Conservation (phyloP, 768 basidiomycete genomes). For the Rhizopogon vesiculosus region DNA sequence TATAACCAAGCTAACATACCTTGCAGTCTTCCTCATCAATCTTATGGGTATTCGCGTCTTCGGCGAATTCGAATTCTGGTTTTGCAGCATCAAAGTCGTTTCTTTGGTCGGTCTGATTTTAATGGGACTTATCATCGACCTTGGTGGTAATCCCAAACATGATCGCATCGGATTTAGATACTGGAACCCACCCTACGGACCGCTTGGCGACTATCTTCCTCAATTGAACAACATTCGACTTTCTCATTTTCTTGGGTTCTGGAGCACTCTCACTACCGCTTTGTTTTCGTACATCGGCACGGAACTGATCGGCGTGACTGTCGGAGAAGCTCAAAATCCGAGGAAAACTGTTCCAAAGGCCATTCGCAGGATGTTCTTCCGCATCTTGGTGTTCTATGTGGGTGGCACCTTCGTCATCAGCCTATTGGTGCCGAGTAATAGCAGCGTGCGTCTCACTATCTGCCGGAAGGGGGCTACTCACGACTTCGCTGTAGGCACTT, state of each 20-base stretch:
- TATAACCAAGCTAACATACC: not conserved
- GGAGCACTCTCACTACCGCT: constrained; percentile 25
- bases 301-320: constrained; percentile 34
- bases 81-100: constrained; percentile 42
- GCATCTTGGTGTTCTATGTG: constrained; percentile 27
- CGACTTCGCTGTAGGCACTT: constrained; percentile 17
- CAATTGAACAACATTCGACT: constrained; percentile 31
- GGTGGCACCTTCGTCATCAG: constrained; percentile 35
- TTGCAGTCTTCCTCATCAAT: constrained; percentile 48
- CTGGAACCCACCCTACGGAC: constrained; percentile 29
- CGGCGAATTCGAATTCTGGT: constrained; percentile 54
- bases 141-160: constrained; percentile 45
- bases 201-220: constrained; percentile 19
- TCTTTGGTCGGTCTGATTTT: constrained; percentile 37
- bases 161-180: constrained; percentile 42
- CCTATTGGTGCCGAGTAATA: constrained; percentile 34
- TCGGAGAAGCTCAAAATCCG: constrained; percentile 37
- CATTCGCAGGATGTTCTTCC: constrained; percentile 35
- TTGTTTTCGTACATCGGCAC: constrained; percentile 34
- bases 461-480: constrained; percentile 7
- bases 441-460: constrained; percentile 24
- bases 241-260: constrained; percentile 28
- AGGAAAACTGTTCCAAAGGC: constrained; percentile 37
- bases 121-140: constrained; percentile 45
- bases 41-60: constrained; percentile 60